These are phyloP conservation scores for Colletotrichum destructivum DNA, from an alignment of 2,329 filamentous ascomycete genomes.

Conservation along the genomic window DNA sequence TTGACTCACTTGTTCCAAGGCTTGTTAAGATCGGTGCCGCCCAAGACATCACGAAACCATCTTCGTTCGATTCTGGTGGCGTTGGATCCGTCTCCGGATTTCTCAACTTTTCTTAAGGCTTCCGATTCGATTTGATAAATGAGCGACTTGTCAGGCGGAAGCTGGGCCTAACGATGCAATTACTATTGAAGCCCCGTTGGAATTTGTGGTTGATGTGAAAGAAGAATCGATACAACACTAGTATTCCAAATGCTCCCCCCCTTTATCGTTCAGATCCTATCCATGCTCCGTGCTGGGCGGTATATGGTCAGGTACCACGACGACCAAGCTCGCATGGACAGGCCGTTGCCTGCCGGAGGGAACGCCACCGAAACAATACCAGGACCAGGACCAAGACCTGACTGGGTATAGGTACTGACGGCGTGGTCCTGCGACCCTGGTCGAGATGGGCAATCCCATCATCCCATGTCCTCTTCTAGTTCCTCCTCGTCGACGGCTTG, in stretches of 20 bases:
- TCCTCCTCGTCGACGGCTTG: constrained; percentile 25
- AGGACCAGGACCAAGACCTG: constrained; percentile 36
- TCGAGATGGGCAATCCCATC: constrained; percentile 23
- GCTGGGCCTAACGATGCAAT: too few relatives aligned
- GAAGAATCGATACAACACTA: neutral
- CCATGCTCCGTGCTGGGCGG: constrained; percentile 47
- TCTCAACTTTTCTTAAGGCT: too few relatives aligned
- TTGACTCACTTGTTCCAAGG: too few relatives aligned
- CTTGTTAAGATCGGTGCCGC: too few relatives aligned
- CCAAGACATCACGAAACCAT: too few relatives aligned
- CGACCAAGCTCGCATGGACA: constrained; percentile 40
- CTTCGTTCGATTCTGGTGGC: too few relatives aligned
- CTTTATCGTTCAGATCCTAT: constrained; percentile 48
- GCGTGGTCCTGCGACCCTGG: constrained; percentile 40
- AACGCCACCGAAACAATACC: constrained; percentile 45
- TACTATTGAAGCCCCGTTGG: too few relatives aligned
- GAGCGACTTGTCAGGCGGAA: too few relatives aligned
- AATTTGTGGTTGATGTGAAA: too few relatives aligned
- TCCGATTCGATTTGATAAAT: too few relatives aligned
- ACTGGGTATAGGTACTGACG: constrained; percentile 39
- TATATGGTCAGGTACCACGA: constrained; percentile 33
- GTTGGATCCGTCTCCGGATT: too few relatives aligned
- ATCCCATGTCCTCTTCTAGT: constrained; percentile 16
- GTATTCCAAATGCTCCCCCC: neutral
- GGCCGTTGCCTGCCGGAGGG: constrained; percentile 40